Evolutionary conservation across 768 basidiomycete genomes (phyloP).

Genomic region (Mycena alexandri): DNA sequence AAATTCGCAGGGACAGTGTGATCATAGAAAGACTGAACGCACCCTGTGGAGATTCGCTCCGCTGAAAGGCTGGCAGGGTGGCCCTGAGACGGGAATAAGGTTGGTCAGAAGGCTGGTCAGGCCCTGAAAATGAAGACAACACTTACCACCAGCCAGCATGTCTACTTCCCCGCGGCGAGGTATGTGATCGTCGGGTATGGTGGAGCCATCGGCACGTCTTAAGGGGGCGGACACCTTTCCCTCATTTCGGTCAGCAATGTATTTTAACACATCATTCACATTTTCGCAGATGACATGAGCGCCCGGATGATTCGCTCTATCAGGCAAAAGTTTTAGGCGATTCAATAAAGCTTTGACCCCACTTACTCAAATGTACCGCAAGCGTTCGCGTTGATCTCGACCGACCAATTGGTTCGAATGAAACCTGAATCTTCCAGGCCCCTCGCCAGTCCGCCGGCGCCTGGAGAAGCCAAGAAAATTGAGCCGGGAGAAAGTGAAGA

Average conservation of each 20-base stretch:
- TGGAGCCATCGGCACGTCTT: not conserved
- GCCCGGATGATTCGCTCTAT: constrained; percentile 25
- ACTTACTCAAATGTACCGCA: constrained; percentile 58
- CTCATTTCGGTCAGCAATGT: constrained; percentile 4
- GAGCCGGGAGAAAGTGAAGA: not conserved
- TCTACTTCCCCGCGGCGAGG: constrained; percentile 24
- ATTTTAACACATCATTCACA: constrained; percentile 13
- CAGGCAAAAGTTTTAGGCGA: not conserved
- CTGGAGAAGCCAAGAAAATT: constrained; percentile 3
- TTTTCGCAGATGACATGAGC: constrained; percentile 10
- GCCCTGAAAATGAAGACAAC: no score
- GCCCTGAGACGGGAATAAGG: constrained; percentile 5
- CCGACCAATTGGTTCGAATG: constrained; percentile 61
- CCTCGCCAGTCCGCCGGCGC: constrained; percentile 64
- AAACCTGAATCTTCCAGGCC: constrained; percentile 57
- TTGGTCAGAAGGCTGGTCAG: no score
- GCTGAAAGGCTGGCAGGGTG: constrained; percentile 33
- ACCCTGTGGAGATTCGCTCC: constrained; percentile 17
- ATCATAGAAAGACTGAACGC: not conserved
- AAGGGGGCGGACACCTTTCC: constrained; percentile 2
- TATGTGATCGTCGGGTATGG: constrained; percentile 14
- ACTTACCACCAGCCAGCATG: constrained; percentile 11
- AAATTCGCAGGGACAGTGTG: not conserved
- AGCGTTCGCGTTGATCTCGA: constrained; percentile 61
- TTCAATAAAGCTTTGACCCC: not conserved